Base-by-base conservation (phyloP, 2,329 filamentous ascomycete species). In the Monosporascus sp. region DNA sequence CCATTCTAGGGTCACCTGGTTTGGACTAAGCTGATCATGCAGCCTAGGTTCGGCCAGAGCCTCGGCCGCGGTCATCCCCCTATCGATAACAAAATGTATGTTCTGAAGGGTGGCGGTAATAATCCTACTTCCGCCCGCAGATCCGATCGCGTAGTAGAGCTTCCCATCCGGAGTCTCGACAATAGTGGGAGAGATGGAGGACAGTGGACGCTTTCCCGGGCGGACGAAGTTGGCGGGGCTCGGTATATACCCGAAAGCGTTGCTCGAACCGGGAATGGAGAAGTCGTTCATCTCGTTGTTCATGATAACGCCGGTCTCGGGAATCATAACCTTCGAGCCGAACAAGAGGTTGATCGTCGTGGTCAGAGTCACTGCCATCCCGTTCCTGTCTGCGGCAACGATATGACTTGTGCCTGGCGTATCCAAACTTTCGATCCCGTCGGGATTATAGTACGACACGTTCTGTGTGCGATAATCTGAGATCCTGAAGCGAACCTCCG, bases 331-430 rank as follows among this genome's bases (percentile, higher is more conserved):
- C 3, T 80, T 79, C 8, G 84, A 89, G 11, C 90, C 90, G 60
- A 95, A 96, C 2, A 89, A 75, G 7, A 90, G 75, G 67, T 96
- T 96, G 56, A 95, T 75, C 0, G 90, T 95, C 0, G 89, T 91
- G 0, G 90, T 95, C 2, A 91, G 74, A 0, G 87, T 87, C 49
- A 95, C 79, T 8, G 88, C 81, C 60, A 96, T 70, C 0, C 90
- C 90, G 1, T 77, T 80, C 41, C 75, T 72, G 67, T 96, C 90
- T 1, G 85, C 83, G 0, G 83, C 73, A 0, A 89, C 84, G 1
- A 89, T 67, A 47, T 89, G 86, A 1, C 80, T 82, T 0, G 87
- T 90, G 0, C 87, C 87, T 0, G 82, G 85, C 0, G 88, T 93
- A 7, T 77, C 71, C 9, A 78, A 59, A 7, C 73, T 74, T 54